A percentile compares a stretch with the other conserved stretches of the same genome.
These are phyloP conservation scores for Vaccinium macrocarpon DNA, from an alignment of 148 eudicot genomes.

Conservation along the genomic window DNA sequence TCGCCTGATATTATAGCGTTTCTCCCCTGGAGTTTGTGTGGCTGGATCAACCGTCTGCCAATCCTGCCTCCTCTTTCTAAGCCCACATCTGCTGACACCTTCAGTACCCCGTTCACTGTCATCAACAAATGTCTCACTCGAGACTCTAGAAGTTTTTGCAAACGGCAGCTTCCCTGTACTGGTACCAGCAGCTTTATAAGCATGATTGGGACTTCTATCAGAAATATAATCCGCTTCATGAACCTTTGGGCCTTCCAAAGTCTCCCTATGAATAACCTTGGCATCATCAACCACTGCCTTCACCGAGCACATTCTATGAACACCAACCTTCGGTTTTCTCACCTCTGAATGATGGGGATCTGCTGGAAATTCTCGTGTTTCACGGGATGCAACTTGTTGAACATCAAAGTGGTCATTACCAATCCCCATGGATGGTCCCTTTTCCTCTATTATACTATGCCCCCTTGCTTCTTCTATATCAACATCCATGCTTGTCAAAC, in stretches of 20 bases:
- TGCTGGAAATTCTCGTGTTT: conserved; percentile 11
- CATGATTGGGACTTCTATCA: neutral
- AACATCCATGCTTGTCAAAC: neutral
- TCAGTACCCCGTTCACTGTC: conserved; percentile 57
- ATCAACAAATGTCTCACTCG: conserved; percentile 33
- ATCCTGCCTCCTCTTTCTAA: conserved; percentile 61
- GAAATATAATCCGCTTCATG: conserved; percentile 27
- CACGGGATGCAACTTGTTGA: neutral
- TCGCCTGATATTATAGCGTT: conserved; percentile 78
- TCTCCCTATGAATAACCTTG: conserved; percentile 37
- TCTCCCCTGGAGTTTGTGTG: conserved; percentile 51
- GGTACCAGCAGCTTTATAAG: conserved; percentile 16
- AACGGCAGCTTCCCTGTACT: conserved; percentile 30
- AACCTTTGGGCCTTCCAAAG: conserved; percentile 17
- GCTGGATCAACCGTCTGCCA: conserved; percentile 31
- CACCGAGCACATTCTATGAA: conserved; percentile 45
- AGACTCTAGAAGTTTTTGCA: too few relatives aligned
- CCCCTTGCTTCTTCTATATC: conserved; percentile 13
- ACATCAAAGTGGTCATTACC: conserved; percentile 15
- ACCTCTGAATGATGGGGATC: conserved; percentile 56
- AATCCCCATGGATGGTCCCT: conserved; percentile 26
- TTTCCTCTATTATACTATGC: conserved; percentile 8
- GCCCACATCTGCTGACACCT: conserved; percentile 60
- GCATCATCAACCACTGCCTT: conserved; percentile 69
- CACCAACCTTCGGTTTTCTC: conserved; percentile 37